phyloP scores from a whole-genome alignment of 257 asterid genomes.

The Solanum neorickii region DNA sequence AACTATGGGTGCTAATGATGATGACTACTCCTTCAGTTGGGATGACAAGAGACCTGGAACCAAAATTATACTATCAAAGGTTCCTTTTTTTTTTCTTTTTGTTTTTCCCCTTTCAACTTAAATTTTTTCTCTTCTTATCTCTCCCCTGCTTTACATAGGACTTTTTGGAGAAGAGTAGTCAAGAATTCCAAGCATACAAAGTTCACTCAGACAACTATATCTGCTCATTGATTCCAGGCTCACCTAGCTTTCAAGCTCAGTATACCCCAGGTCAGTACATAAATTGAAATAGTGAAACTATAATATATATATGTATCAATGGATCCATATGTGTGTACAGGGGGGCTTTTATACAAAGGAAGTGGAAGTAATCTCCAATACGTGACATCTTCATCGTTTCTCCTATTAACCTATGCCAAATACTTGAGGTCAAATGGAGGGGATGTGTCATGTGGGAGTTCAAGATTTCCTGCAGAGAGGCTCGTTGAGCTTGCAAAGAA shows the following conservation, averaged over 20 bases:
- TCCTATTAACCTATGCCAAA: constrained; percentile 56
- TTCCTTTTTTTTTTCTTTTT: background rate
- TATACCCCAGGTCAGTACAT: constrained; percentile 64
- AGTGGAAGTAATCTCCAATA: constrained; percentile 75
- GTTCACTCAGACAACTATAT: constrained; percentile 78
- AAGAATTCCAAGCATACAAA: constrained; percentile 57
- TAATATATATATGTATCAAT: background rate
- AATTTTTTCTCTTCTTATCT: background rate
- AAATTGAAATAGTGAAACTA: background rate
- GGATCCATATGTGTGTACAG: constrained; percentile 6
- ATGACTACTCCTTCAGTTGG: constrained; percentile 77
- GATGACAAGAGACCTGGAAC: constrained; percentile 86
- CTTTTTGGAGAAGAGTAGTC: constrained; percentile 40
- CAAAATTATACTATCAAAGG: constrained; percentile 67
- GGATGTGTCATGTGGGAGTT: constrained; percentile 36
- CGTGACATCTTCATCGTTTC: constrained; percentile 70
- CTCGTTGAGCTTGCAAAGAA: constrained; percentile 40
- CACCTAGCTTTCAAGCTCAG: constrained; percentile 72
- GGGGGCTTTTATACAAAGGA: constrained; percentile 53
- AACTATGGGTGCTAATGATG: constrained; percentile 63
- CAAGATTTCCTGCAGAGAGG: constrained; percentile 32
- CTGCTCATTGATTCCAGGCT: constrained; percentile 72
- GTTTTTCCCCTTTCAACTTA: background rate
- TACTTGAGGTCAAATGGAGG: constrained; percentile 35
- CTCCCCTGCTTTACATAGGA: constrained; percentile 15